phyloP scores from a whole-genome alignment of 139 green algal species.

The Coccomyxa sp. region DNA sequence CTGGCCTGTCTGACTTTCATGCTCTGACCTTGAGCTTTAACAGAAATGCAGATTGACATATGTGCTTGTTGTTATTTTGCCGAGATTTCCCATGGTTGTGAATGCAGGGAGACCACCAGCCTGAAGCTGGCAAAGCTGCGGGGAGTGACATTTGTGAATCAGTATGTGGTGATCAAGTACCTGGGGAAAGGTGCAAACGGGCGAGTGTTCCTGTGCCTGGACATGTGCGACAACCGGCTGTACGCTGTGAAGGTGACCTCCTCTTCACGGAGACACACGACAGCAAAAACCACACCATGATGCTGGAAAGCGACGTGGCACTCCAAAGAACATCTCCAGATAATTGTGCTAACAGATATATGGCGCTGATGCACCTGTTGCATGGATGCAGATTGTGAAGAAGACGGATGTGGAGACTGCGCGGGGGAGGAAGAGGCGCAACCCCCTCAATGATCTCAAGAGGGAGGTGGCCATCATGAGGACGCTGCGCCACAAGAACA shows the following conservation, averaged over 20 bases:
- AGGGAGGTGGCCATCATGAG: conserved; percentile 88
- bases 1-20: neutral
- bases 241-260: conserved; percentile 77
- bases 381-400: conserved; percentile 39
- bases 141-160: conserved; percentile 77
- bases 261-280: neutral
- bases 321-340: too few species aligned
- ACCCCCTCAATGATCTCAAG: conserved; percentile 60
- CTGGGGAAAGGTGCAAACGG: conserved; percentile 69
- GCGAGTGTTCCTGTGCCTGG: conserved; percentile 79
- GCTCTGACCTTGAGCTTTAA: neutral
- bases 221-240: conserved; percentile 61
- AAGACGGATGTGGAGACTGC: conserved; percentile 26
- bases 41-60: neutral
- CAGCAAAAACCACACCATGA: too few species aligned
- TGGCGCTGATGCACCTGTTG: neutral
- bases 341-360: neutral
- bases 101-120: conserved; percentile 49
- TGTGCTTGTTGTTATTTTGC: neutral
- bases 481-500: conserved; percentile 76
- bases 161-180: conserved; percentile 83
- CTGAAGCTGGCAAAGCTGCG: conserved; percentile 63
- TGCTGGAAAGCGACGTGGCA: too few species aligned
- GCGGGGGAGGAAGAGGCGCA: conserved; percentile 2
- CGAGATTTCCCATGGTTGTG: neutral